Base-by-base conservation (phyloP, 257 asterid species). In the Solanum paucissectum region DNA sequence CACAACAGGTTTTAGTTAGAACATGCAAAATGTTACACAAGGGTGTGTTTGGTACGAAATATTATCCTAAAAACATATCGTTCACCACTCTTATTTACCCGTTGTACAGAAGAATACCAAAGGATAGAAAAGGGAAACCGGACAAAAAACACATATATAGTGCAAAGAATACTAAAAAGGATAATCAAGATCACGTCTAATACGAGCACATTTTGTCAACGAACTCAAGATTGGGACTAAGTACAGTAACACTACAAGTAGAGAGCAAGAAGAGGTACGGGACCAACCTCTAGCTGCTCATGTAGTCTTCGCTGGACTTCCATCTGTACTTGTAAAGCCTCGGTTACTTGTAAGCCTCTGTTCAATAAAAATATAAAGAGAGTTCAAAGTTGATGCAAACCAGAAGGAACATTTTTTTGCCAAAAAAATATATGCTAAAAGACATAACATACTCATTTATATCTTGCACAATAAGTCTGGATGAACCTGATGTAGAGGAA, bases 311-410 rank as follows among this genome's bases (percentile, higher is more conserved):
- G 87, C 86, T 96, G 98, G 85, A 96, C 97, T 91, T 96, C 99
- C 99, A 96, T 96, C 91, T 96, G 99, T 46, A 91, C 94, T n/a
- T 97, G 97, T 92, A 96, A 89, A 86, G 99, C 99, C 91, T 96
- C 99, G 5, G 98, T 95, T 83, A 96, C 97, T 92, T 93, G 98
- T 92, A 87, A 91, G 25, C 99, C 96, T 74, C 99, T 96, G 97
- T 85, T 81, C 18, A 88, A 76, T 89, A 89, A 69, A 55, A 37
- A 42, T 69, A 46, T 49, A 64, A 13, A 33, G 88, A 87, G 85
- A 86, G 40, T 29, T 55, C 4, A 49, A 49, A 82, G 20, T 82
- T 20, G 20, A 49, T 10, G 29, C 36, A 0, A 82, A 82, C 44
- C 44, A 49, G 86, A 82, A 52, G 5, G 85, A 82, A 49, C 33